Conservation (phyloP, 2,329 filamentous ascomycete species). For the Venturia asperata region DNA sequence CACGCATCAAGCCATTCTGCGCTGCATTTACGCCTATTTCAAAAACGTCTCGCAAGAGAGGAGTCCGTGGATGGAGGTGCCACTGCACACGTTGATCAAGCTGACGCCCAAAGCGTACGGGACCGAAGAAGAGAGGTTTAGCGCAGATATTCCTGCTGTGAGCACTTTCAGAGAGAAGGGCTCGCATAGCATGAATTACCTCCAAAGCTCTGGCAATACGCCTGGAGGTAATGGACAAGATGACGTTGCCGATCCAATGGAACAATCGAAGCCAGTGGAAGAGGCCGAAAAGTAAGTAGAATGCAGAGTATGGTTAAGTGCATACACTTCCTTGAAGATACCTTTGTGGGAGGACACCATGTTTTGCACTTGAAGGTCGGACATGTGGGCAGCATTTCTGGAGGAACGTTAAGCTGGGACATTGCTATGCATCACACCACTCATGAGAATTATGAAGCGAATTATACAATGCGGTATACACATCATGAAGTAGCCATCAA, state of each 20-base stretch:
- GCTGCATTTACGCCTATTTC: conserved; percentile 98
- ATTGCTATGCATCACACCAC: neutral
- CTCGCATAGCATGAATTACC: conserved; percentile 73
- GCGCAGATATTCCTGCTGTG: conserved; percentile 89
- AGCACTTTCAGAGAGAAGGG: conserved; percentile 96
- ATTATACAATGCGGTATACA: neutral
- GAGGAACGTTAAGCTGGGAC: neutral
- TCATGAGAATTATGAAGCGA: conserved; percentile 6
- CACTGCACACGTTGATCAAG: conserved; percentile 92
- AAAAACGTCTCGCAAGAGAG: conserved; percentile 93
- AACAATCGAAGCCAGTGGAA: neutral
- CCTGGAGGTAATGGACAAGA: conserved; percentile 16
- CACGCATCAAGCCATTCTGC: conserved; percentile 91
- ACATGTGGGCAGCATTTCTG: neutral
- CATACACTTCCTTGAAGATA: neutral
- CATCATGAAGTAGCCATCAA: neutral
- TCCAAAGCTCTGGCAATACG: conserved; percentile 34
- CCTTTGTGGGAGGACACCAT: neutral
- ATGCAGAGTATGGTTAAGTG: neutral
- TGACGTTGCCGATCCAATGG: neutral
- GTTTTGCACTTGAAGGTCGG: neutral
- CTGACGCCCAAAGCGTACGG: conserved; percentile 90
- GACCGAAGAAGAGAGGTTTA: conserved; percentile 80
- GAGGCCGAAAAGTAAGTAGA: neutral
- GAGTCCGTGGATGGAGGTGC: conserved; percentile 98